phyloP scores from a whole-genome alignment of 306 rosid genomes.

The Quercus variabilis region DNA sequence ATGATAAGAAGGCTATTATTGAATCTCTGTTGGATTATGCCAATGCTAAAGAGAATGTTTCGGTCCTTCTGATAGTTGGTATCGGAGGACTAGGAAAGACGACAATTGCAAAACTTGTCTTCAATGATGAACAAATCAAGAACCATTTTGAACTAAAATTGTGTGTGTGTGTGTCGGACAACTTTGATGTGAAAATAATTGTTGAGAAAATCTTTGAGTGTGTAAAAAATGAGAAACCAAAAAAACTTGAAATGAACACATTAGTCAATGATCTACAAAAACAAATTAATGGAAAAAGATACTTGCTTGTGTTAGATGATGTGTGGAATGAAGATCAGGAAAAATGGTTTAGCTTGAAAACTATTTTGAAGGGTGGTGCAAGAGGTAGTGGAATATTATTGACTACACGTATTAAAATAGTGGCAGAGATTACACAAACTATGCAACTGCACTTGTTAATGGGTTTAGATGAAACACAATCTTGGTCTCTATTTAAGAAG shows the following conservation, averaged over 20 bases:
- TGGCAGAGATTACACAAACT: rapidly evolving
- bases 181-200: too few species aligned
- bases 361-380: rapidly evolving
- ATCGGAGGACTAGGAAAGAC: slow-evolving; percentile 22
- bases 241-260: too few species aligned
- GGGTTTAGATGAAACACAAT: not conserved
- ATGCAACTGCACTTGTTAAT: not conserved
- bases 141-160: too few species aligned
- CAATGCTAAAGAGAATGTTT: not conserved
- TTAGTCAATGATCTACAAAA: too few species aligned
- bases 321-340: too few species aligned
- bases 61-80: slow-evolving; percentile 10
- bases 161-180: too few species aligned
- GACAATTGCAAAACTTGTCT: not conserved
- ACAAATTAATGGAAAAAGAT: too few species aligned
- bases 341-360: too few species aligned
- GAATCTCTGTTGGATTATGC: too few species aligned
- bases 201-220: too few species aligned
- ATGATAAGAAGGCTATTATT: too few species aligned
- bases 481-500: not conserved
- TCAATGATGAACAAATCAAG: not conserved
- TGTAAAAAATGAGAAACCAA: rapidly evolving
- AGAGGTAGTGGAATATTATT: rapidly evolving
- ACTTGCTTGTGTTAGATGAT: too few species aligned
- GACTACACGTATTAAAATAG: rapidly evolving